phyloP scores from a whole-genome alignment of 306 rosid species.

The Inga oerstediana region DNA sequence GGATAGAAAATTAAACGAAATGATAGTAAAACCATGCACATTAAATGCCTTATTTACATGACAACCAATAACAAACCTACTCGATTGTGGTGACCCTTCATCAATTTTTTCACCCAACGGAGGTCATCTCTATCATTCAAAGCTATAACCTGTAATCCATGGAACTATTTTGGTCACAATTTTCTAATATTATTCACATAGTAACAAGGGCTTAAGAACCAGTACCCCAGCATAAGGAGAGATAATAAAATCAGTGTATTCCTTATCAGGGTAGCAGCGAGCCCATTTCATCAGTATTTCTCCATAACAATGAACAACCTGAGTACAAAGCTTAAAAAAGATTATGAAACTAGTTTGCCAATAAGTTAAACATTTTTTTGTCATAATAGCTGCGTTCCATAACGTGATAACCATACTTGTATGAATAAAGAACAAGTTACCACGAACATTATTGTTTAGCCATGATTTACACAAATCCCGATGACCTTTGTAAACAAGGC shows the following conservation, averaged over 20 bases:
- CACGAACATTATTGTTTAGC: slow-evolving; percentile 13
- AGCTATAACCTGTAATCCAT: slow-evolving; percentile 8
- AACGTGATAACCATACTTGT: not conserved
- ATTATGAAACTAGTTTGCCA: not conserved
- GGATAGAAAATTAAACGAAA: not conserved
- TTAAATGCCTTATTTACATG: not conserved
- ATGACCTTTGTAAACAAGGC: slow-evolving; percentile 21
- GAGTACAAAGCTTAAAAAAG: not conserved
- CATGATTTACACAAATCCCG: slow-evolving; percentile 2
- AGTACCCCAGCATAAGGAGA: slow-evolving; percentile 19
- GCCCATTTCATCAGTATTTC: slow-evolving; percentile 20
- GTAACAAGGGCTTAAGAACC: not conserved
- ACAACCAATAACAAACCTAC: not conserved
- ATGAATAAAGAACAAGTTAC: not conserved
- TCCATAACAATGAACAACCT: slow-evolving; percentile 13
- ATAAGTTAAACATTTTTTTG: not conserved
- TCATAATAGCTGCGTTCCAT: not conserved
- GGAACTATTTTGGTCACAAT: not conserved
- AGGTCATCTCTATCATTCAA: slow-evolving; percentile 11
- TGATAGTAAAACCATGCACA: not conserved
- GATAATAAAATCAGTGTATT: slow-evolving; percentile 3
- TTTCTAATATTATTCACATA: not conserved
- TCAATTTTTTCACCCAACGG: slow-evolving; percentile 16
- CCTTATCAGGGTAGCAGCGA: not conserved
- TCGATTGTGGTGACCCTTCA: slow-evolving; percentile 8